Conservation (phyloP, 2,329 filamentous ascomycete genomes). For the Beauveria pseudobassiana region DNA sequence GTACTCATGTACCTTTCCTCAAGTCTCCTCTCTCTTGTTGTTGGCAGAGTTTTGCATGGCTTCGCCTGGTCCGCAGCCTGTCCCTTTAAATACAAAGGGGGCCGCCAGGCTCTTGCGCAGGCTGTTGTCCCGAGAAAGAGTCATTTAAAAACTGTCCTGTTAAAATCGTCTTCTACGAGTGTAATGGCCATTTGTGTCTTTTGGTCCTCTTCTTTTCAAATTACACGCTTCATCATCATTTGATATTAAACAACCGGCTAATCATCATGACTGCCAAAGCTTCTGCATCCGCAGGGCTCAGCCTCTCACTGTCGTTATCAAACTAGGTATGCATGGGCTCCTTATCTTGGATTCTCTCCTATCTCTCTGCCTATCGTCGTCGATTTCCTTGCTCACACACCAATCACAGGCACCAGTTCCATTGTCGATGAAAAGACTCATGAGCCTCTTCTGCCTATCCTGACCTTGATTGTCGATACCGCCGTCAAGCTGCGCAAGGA, state of each 20-base stretch:
- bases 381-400: background rate
- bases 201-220: conserved; percentile 9
- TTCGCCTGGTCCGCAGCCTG: background rate
- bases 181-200: conserved; percentile 10
- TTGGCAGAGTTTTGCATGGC: conserved; percentile 11
- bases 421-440: conserved; percentile 96
- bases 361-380: background rate
- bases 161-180: conserved; percentile 1
- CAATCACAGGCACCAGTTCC: conserved; percentile 77
- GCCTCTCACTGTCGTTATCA: conserved; percentile 73
- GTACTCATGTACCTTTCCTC: conserved; percentile 11
- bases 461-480: conserved; percentile 91
- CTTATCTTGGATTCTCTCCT: conserved; percentile 2
- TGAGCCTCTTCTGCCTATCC: conserved; percentile 82
- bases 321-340: conserved; percentile 58
- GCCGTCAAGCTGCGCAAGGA: conserved; percentile 79
- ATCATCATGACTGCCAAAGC: conserved; percentile 13
- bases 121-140: background rate
- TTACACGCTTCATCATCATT: conserved; percentile 11
- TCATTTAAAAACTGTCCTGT: conserved; percentile 3
- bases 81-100: conserved; percentile 11
- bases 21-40: conserved; percentile 2
- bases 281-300: conserved; percentile 14
- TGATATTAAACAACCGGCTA: conserved; percentile 1
- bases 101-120: background rate